Conservation (phyloP, 352 stramenopile species). For the Pythium aquatile region DNA sequence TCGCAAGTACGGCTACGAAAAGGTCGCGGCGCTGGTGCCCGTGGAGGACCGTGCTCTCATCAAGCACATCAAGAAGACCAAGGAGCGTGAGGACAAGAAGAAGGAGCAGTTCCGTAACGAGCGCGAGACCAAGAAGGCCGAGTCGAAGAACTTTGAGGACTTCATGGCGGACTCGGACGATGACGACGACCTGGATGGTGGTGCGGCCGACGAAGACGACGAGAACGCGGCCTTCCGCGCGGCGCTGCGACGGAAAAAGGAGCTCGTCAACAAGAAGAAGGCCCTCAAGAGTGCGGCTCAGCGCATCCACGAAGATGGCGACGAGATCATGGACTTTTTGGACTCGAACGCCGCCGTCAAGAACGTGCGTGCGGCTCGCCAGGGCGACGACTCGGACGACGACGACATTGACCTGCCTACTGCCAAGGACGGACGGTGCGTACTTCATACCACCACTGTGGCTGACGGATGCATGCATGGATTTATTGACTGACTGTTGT, state of each 20-base stretch:
- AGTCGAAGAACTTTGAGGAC: conserved; percentile 49
- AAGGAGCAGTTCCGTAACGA: conserved; percentile 54
- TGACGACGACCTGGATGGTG: conserved; percentile 75
- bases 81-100: conserved; percentile 88
- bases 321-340: conserved; percentile 93
- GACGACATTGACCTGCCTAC: conserved; percentile 89
- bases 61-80: conserved; percentile 96
- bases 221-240: conserved; percentile 80
- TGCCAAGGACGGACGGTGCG: conserved; percentile 86
- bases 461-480: not conserved
- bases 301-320: conserved; percentile 71
- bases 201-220: conserved; percentile 54
- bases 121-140: conserved; percentile 42
- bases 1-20: conserved; percentile 92
- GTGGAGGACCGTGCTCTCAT: conserved; percentile 90
- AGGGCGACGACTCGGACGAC: conserved; percentile 47
- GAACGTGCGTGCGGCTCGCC: conserved; percentile 68
- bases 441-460: conserved; percentile 17
- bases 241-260: conserved; percentile 77
- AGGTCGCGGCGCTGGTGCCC: conserved; percentile 87
- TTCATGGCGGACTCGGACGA: conserved; percentile 85
- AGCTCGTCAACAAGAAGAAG: conserved; percentile 74
- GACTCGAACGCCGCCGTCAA: conserved; percentile 89
- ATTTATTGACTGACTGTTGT: conserved; percentile 21
- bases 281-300: conserved; percentile 20